Evolutionary conservation across 139 green algal genomes (phyloP).

Genomic region (Ettlia oleoabundans): DNA sequence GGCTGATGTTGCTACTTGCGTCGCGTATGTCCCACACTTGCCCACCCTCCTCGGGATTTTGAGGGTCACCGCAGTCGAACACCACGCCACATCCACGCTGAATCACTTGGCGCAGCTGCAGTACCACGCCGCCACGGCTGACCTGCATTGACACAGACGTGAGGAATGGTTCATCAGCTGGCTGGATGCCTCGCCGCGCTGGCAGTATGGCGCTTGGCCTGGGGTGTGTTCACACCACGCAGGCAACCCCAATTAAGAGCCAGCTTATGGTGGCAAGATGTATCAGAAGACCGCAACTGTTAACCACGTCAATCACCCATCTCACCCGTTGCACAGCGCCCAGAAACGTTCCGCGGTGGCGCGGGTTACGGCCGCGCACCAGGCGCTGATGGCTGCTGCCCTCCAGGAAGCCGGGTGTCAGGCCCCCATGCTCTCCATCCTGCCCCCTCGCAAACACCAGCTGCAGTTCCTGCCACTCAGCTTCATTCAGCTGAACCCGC

Average conservation of each 20-base stretch:
- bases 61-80: conserved; percentile 72
- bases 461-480: conserved; percentile 53
- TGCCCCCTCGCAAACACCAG: conserved; percentile 85
- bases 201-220: not conserved
- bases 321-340: conserved; percentile 46
- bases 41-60: conserved; percentile 73
- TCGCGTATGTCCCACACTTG: conserved; percentile 37
- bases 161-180: not conserved
- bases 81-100: conserved; percentile 78
- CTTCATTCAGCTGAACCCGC: conserved; percentile 36
- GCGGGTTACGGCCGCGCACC: conserved; percentile 72
- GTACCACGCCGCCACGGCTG: conserved; percentile 6
- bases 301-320: too few species aligned
- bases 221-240: too few species aligned
- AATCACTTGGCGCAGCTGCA: conserved; percentile 47
- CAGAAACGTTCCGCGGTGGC: conserved; percentile 73
- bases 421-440: conserved; percentile 70
- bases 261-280: too few species aligned
- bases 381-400: conserved; percentile 77
- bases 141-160: conserved; percentile 26
- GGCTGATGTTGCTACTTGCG: not conserved
- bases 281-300: too few species aligned
- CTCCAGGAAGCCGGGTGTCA: conserved; percentile 83
- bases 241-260: too few species aligned
- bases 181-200: not conserved